Evolutionary conservation across 2,329 filamentous ascomycete species (phyloP).

Genomic region (Calonectria multiphialidica): DNA sequence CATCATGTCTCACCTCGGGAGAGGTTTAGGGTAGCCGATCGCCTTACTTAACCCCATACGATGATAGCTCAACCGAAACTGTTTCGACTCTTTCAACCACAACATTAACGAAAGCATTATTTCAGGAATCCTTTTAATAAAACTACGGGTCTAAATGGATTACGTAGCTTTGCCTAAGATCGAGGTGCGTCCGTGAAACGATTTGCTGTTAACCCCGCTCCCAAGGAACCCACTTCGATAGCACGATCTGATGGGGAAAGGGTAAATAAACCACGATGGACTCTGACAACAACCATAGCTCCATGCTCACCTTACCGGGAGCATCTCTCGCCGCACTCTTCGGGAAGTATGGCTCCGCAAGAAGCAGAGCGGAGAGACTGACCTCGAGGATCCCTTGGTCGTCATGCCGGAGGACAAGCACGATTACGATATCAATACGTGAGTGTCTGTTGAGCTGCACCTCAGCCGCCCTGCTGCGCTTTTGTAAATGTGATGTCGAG

Average conservation of each 20-base stretch:
- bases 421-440: constrained; percentile 78
- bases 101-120: neutral
- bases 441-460: constrained; percentile 45
- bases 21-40: constrained; percentile 12
- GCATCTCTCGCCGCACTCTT: constrained; percentile 78
- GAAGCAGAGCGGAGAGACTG: constrained; percentile 62
- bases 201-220: neutral
- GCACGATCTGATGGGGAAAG: neutral
- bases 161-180: constrained; percentile 66
- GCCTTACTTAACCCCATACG: neutral
- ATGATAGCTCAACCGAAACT: neutral
- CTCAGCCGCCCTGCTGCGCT: neutral
- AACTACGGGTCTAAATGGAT: constrained; percentile 48
- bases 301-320: constrained; percentile 85
- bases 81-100: neutral
- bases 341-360: constrained; percentile 80
- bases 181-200: constrained; percentile 54
- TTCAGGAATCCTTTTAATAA: neutral
- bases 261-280: too few relatives aligned
- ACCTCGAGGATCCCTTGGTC: constrained; percentile 75
- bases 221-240: neutral
- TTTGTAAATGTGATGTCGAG: neutral
- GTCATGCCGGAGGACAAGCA: constrained; percentile 79
- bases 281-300: constrained; percentile 61
- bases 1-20: too few relatives aligned